A percentile compares a stretch with the other conserved stretches of the same genome.
Evolutionary conservation across 2,329 filamentous ascomycete species (phyloP).

Genomic region (Venturia nashicola): DNA sequence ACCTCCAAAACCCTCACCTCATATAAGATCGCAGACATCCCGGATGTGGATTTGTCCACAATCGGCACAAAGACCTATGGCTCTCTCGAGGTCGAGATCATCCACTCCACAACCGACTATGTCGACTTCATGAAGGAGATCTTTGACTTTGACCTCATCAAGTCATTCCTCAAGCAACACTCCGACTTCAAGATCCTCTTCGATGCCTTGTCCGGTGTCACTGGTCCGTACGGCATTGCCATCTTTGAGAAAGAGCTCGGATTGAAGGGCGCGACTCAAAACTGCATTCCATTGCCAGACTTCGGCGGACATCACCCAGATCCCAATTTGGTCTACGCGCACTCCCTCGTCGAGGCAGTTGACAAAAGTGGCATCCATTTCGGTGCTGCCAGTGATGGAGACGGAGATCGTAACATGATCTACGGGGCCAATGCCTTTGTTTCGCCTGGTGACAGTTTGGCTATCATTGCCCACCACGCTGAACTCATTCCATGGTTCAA

Average conservation of each 20-base stretch:
- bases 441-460: conserved; percentile 90
- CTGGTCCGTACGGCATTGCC: conserved; percentile 83
- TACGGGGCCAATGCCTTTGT: conserved; percentile 96
- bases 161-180: conserved; percentile 78
- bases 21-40: conserved; percentile 85
- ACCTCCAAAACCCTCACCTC: conserved; percentile 78
- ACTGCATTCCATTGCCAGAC: conserved; percentile 84
- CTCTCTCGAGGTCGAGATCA: conserved; percentile 80
- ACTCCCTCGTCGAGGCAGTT: conserved; percentile 85
- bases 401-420: conserved; percentile 99
- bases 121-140: conserved; percentile 93
- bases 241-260: conserved; percentile 94
- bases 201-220: conserved; percentile 88
- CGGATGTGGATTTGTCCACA: conserved; percentile 70
- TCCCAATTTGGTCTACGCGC: conserved; percentile 93
- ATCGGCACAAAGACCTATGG: conserved; percentile 80
- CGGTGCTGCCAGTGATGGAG: conserved; percentile 89
- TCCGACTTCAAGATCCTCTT: conserved; percentile 94
- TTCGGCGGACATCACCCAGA: conserved; percentile 97
- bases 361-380: conserved; percentile 89
- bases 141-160: conserved; percentile 95
- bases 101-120: conserved; percentile 89
- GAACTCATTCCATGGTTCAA: conserved; percentile 97
- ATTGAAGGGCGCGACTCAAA: conserved; percentile 70
- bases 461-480: conserved; percentile 95